Evolutionary conservation across 1,284 basidiomycete genomes (phyloP).

Genomic region (Cryptococcus maquisensis): DNA sequence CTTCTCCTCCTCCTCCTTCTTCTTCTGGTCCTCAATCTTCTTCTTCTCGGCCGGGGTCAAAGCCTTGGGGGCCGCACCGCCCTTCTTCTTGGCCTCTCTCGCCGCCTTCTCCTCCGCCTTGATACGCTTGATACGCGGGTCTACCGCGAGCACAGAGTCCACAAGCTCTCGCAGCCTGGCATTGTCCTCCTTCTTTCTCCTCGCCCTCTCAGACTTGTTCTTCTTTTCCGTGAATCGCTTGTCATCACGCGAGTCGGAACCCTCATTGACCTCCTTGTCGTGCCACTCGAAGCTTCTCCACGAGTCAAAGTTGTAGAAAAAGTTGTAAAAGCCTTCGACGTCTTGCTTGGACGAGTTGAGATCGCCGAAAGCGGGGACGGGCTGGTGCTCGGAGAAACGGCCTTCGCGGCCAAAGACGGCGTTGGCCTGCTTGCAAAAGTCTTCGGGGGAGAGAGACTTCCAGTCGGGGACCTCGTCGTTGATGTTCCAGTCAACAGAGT

Average conservation of each 20-base stretch:
- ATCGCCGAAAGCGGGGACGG: conserved; percentile 78
- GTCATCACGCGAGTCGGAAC: conserved; percentile 93
- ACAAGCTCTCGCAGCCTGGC: conserved; percentile 82
- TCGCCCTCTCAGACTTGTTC: conserved; percentile 94
- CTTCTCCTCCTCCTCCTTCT: conserved; percentile 72
- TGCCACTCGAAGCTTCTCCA: conserved; percentile 98
- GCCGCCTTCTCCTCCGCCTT: conserved; percentile 95
- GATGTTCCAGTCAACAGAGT: conserved; percentile 85
- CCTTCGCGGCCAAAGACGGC: conserved; percentile 87
- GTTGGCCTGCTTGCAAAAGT: conserved; percentile 55
- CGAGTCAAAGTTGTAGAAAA: conserved; percentile 99
- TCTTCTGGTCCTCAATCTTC: conserved; percentile 67
- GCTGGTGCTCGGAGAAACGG: conserved; percentile 81
- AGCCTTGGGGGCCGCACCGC: conserved; percentile 53
- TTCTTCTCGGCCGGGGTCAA: conserved; percentile 65
- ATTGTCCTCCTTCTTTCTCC: conserved; percentile 97
- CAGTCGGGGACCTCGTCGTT: conserved; percentile 73
- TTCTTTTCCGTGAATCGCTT: conserved; percentile 99
- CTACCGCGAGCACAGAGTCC: conserved; percentile 76
- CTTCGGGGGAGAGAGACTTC: conserved; percentile 54
- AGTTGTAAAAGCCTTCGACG: conserved; percentile 94
- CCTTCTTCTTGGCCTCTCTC: conserved; percentile 84
- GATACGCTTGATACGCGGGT: conserved; percentile 96
- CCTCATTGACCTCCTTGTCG: conserved; percentile 98
- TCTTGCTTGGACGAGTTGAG: conserved; percentile 69